phyloP scores from a whole-genome alignment of 1,284 basidiomycete species.

The Erythrobasidium hasegawianum region DNA sequence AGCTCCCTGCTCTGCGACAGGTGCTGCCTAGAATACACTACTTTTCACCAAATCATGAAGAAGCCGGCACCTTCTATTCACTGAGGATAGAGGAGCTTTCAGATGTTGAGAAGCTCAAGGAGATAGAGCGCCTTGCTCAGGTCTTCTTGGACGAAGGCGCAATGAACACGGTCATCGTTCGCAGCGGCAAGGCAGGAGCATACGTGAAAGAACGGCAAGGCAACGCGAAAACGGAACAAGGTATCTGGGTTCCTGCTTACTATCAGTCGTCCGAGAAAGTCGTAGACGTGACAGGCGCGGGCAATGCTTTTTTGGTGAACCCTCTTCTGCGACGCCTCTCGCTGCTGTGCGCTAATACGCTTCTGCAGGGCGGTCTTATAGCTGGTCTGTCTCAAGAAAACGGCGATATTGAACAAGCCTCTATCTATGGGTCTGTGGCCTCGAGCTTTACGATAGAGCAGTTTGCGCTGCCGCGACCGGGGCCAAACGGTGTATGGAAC shows the following conservation, averaged over 20 bases:
- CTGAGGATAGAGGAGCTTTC: constrained; percentile 29
- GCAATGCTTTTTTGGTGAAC: constrained; percentile 81
- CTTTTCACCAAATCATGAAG: constrained; percentile 53
- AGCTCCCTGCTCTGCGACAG: constrained; percentile 63
- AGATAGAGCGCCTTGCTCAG: constrained; percentile 39
- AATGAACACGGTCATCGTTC: constrained; percentile 59
- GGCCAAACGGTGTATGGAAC: constrained; percentile 37
- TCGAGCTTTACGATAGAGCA: constrained; percentile 82
- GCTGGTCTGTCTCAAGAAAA: constrained; percentile 37
- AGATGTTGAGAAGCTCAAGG: constrained; percentile 10
- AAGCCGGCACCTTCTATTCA: constrained; percentile 50
- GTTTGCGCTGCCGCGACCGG: constrained; percentile 42
- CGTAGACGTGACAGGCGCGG: constrained; percentile 82
- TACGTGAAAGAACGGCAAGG: constrained; percentile 54
- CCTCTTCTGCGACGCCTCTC: constrained; percentile 26
- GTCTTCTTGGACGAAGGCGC: constrained; percentile 50
- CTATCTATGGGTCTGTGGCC: constrained; percentile 66
- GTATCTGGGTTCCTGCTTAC: constrained; percentile 70
- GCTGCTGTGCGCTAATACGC: not conserved
- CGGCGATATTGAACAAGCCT: constrained; percentile 16
- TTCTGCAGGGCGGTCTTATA: constrained; percentile 41
- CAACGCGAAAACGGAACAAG: constrained; percentile 39
- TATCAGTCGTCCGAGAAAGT: constrained; percentile 61
- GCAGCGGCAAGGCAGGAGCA: constrained; percentile 71
- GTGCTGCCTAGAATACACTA: constrained; percentile 63